A percentile compares a stretch with the other conserved stretches of the same genome.
Conservation (phyloP, 257 asterid genomes). For the Henckelia pumila region DNA sequence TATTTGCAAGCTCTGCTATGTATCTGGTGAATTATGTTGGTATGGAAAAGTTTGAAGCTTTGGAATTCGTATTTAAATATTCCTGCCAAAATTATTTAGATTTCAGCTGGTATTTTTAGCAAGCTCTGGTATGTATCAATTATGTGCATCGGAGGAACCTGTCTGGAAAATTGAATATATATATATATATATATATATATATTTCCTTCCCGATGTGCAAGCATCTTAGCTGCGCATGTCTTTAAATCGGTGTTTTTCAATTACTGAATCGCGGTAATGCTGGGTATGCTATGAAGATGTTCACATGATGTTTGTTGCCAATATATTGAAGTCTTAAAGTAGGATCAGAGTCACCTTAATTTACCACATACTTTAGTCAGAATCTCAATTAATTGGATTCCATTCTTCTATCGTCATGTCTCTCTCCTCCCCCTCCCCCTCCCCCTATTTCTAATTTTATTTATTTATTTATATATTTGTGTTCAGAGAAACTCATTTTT, state of each 20-base stretch:
- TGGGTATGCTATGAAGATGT: neutral
- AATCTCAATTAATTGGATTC: neutral
- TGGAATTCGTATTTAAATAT: neutral
- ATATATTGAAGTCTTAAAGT: neutral
- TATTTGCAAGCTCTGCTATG: neutral
- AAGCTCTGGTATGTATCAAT: too few species aligned
- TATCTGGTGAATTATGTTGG: neutral
- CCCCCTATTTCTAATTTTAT: too few species aligned
- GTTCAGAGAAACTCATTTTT: neutral
- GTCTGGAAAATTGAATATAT: neutral
- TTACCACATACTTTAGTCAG: neutral
- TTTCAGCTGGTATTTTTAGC: neutral
- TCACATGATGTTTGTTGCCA: neutral
- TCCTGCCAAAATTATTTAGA: neutral
- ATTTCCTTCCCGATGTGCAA: neutral
- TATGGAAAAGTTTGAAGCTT: neutral
- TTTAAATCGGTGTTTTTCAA: too few species aligned
- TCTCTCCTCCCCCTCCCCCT: too few species aligned
- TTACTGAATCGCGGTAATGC: neutral
- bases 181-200: too few species aligned
- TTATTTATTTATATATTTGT: too few species aligned
- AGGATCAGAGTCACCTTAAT: neutral
- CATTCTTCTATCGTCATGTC: neutral
- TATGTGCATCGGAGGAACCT: neutral
- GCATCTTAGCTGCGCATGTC: neutral